These are phyloP conservation scores for Apiospora aurea DNA, from an alignment of 2,329 filamentous ascomycete species.

Conservation along the genomic window DNA sequence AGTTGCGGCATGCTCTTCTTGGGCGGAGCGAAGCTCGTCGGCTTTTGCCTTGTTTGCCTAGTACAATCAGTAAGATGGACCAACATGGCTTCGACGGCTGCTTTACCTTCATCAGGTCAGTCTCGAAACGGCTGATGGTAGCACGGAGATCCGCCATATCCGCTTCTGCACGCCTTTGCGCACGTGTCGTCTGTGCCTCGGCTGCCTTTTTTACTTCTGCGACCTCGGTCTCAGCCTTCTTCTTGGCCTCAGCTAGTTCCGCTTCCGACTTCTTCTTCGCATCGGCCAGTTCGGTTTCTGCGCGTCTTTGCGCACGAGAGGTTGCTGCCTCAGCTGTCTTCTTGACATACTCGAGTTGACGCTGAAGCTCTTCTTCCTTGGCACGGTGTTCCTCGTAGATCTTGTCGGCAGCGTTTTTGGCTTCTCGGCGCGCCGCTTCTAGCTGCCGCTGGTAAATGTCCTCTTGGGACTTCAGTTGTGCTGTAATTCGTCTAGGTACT, in stretches of 20 bases:
- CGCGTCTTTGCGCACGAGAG: slow-evolving; percentile 39
- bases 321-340: slow-evolving; percentile 52
- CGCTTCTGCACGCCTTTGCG: slow-evolving; percentile 41
- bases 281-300: slow-evolving; percentile 40
- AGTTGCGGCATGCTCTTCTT: slow-evolving; percentile 48
- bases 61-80: slow-evolving; percentile 31
- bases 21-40: slow-evolving; percentile 65
- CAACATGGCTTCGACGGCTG: background rate
- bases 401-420: slow-evolving; percentile 34
- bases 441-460: slow-evolving; percentile 46
- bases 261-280: slow-evolving; percentile 2
- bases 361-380: slow-evolving; percentile 48
- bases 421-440: slow-evolving; percentile 36
- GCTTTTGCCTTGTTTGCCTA: slow-evolving; percentile 66
- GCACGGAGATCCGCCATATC: slow-evolving; percentile 43
- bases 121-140: slow-evolving; percentile 64
- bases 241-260: slow-evolving; percentile 35
- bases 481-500: background rate
- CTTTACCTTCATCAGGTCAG: slow-evolving; percentile 65
- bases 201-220: slow-evolving; percentile 52
- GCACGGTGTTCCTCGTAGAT: slow-evolving; percentile 41
- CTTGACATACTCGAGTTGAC: slow-evolving; percentile 52
- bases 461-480: slow-evolving; percentile 36
- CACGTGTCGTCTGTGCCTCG: slow-evolving; percentile 44
- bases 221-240: slow-evolving; percentile 46